These are phyloP conservation scores for Penicillium psychrofluorescens DNA, from an alignment of 495 filamentous ascomycete species.

Conservation along the genomic window DNA sequence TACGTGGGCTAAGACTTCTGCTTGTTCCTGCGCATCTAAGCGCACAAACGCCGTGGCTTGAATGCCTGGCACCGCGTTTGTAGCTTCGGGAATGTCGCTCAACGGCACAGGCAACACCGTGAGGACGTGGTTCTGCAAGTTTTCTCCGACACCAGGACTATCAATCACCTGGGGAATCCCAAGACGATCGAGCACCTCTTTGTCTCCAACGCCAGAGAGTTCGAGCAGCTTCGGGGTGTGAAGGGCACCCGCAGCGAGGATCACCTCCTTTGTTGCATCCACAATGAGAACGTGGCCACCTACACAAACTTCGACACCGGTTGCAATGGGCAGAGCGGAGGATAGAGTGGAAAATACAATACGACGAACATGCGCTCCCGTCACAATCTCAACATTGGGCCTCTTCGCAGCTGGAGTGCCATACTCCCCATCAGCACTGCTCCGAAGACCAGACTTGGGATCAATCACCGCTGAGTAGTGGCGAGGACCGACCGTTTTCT, in stretches of 20 bases:
- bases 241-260: conserved; percentile 45
- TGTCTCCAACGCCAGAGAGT: conserved; percentile 38
- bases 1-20: background rate
- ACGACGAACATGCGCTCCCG: conserved; percentile 36
- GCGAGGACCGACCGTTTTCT: conserved; percentile 6
- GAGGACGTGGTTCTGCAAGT: conserved; percentile 34
- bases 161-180: conserved; percentile 24
- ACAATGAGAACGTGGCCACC: conserved; percentile 7
- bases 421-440: conserved; percentile 15
- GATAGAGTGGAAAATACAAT: conserved; percentile 21
- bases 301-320: conserved; percentile 23
- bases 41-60: conserved; percentile 4
- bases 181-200: background rate
- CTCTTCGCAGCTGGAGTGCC: conserved; percentile 33
- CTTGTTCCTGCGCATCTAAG: conserved; percentile 3
- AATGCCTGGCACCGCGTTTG: conserved; percentile 2
- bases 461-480: conserved; percentile 15
- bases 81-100: background rate
- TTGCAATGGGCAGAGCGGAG: conserved; percentile 7
- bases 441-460: conserved; percentile 22
- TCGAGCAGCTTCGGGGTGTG: conserved; percentile 48
- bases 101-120: background rate
- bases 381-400: conserved; percentile 42
- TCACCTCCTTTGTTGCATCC: conserved; percentile 33
- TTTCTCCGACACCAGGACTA: conserved; percentile 31